Conservation (phyloP, 306 rosid genomes). For the Castanea mollissima region DNA sequence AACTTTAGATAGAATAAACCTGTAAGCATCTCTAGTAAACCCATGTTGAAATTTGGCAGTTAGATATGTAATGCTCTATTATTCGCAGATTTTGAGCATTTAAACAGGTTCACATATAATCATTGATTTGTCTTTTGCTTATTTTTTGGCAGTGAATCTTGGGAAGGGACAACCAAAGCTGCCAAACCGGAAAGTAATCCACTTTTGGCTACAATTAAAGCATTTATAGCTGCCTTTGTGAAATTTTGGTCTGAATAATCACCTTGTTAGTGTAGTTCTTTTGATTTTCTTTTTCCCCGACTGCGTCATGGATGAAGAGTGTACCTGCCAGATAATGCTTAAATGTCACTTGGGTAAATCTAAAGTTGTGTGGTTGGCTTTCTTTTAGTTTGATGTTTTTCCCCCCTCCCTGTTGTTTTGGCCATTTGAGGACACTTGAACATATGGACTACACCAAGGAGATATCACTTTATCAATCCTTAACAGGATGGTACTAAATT, state of each 20-base stretch:
- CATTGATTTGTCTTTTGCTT: conserved; percentile 19
- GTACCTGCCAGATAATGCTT: conserved; percentile 19
- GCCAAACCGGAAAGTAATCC: conserved; percentile 51
- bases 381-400: neutral
- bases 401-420: too few relatives aligned
- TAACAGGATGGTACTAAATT: neutral
- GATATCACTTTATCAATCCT: neutral
- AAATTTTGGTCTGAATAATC: conserved; percentile 77
- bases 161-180: conserved; percentile 57
- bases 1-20: conserved; percentile 77
- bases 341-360: conserved; percentile 12
- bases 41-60: neutral
- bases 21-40: conserved; percentile 55
- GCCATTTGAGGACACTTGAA: neutral
- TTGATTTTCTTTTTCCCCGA: neutral
- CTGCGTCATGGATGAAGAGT: conserved; percentile 21
- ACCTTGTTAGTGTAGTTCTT: conserved; percentile 15
- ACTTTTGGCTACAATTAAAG: conserved; percentile 48
- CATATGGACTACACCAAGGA: neutral
- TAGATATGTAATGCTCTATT: neutral
- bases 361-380: neutral
- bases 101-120: neutral
- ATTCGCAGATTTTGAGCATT: conserved; percentile 13
- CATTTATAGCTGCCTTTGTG: conserved; percentile 53
- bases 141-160: conserved; percentile 73